Conservation (phyloP, 129 eudicot species). For the Centrapalus pauciflorus region DNA sequence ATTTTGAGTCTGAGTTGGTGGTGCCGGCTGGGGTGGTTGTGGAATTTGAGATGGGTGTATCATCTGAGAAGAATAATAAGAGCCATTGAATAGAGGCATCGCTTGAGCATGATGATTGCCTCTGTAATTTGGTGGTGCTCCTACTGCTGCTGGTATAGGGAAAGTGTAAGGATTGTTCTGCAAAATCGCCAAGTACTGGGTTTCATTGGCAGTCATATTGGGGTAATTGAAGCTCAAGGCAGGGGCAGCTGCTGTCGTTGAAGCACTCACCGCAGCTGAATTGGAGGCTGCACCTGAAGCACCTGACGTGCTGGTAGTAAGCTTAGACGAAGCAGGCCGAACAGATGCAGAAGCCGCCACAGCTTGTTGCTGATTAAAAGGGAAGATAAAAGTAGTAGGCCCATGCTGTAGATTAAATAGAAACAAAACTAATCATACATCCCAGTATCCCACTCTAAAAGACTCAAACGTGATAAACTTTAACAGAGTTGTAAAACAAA, state of each 20-base stretch:
- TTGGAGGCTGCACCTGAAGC: constrained; percentile 32
- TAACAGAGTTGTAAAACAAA: background rate
- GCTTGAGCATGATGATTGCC: constrained; percentile 66
- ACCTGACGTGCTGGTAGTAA: constrained; percentile 30
- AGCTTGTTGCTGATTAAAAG: constrained; percentile 84
- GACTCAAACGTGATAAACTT: too few relatives aligned
- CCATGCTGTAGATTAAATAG: constrained; percentile 44
- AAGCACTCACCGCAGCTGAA: constrained; percentile 33
- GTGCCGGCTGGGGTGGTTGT: constrained; percentile 42
- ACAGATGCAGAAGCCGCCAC: constrained; percentile 63
- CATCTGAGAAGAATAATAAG: constrained; percentile 82
- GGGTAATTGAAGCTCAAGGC: constrained; percentile 85
- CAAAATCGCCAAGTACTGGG: constrained; percentile 77
- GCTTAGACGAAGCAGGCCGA: constrained; percentile 48
- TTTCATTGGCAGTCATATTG: constrained; percentile 62
- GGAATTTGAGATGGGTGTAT: constrained; percentile 86
- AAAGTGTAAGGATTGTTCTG: constrained; percentile 73
- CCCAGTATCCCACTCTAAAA: background rate
- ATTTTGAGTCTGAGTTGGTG: constrained; percentile 27
- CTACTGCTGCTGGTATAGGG: constrained; percentile 73
- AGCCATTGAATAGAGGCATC: constrained; percentile 72
- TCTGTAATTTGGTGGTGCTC: constrained; percentile 69
- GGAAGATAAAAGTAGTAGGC: constrained; percentile 85
- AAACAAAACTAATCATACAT: background rate
- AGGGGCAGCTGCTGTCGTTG: constrained; percentile 34